Conservation (phyloP, 176 grass and related monocot species). For the Raddia guianensis region DNA sequence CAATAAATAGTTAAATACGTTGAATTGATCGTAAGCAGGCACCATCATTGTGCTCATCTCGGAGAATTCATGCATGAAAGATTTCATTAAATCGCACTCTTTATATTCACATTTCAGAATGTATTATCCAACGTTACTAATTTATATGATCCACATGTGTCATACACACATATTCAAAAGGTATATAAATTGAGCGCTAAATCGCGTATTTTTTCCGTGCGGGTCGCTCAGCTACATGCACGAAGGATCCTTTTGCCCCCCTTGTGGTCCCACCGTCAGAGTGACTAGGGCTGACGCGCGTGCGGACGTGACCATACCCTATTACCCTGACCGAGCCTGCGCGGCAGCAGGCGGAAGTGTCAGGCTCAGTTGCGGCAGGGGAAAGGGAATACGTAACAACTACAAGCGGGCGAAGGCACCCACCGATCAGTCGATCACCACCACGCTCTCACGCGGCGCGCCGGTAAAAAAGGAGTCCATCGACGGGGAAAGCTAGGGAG, state of each 20-base stretch:
- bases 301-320: conserved; percentile 36
- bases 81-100: no score
- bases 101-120: no score
- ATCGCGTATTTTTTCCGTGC: no score
- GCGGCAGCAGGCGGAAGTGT: conserved; percentile 36
- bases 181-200: no score
- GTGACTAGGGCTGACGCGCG: conserved; percentile 44
- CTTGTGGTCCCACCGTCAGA: neutral
- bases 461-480: neutral
- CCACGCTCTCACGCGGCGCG: neutral
- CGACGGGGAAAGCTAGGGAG: neutral
- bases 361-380: conserved; percentile 28
- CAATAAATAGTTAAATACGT: no score
- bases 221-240: neutral
- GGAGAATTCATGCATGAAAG: no score
- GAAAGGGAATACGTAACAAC: neutral
- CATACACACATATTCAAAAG: no score
- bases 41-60: no score
- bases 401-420: conserved; percentile 30
- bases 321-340: conserved; percentile 12
- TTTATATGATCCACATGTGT: no score
- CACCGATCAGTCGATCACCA: neutral
- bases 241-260: neutral
- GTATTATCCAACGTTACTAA: no score
- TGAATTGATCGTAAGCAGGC: no score